These are phyloP conservation scores for Penicillium antarcticum DNA, from an alignment of 495 filamentous ascomycete species.

Conservation along the genomic window DNA sequence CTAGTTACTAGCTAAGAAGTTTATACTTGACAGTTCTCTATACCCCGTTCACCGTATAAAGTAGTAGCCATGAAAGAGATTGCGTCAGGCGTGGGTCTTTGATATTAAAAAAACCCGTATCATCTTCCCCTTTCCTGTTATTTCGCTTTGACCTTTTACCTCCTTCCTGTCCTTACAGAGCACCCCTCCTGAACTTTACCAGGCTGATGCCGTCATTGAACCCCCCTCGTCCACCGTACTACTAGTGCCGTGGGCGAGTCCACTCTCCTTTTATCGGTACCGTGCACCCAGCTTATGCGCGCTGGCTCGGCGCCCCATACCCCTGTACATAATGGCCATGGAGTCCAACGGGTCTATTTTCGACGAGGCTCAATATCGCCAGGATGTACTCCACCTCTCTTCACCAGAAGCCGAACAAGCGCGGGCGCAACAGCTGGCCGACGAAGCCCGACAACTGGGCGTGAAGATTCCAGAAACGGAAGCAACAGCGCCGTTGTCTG, in stretches of 20 bases:
- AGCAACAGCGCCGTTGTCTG: constrained; percentile 36
- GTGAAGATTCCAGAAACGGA: constrained; percentile 37
- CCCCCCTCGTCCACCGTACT: constrained; percentile 37
- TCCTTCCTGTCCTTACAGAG: constrained; percentile 5
- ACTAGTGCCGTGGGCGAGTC: constrained; percentile 37
- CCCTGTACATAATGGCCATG: constrained; percentile 16
- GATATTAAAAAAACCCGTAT: no score
- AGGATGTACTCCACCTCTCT: constrained; percentile 33
- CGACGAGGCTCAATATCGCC: constrained; percentile 39
- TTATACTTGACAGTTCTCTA: no score
- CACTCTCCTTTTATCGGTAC: constrained; percentile 12
- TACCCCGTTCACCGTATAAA: no score
- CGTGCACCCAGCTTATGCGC: constrained; percentile 20
- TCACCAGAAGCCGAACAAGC: constrained; percentile 36
- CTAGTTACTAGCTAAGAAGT: no score
- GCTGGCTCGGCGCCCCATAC: constrained; percentile 21
- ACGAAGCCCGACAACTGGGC: constrained; percentile 40
- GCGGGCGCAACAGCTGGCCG: constrained; percentile 33
- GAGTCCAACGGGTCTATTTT: constrained; percentile 8
- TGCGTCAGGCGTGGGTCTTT: no score
- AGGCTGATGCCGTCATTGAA: constrained; percentile 36
- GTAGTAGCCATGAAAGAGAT: no score
- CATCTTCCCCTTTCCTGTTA: constrained; percentile 2
- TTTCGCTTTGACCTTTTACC: constrained; percentile 6
- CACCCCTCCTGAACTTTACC: constrained; percentile 4